A percentile compares a stretch with the other conserved stretches of the same genome.
These are phyloP conservation scores for Syncephalis fuscata DNA, from an alignment of 371 early-diverging fungal species.

Conservation along the genomic window DNA sequence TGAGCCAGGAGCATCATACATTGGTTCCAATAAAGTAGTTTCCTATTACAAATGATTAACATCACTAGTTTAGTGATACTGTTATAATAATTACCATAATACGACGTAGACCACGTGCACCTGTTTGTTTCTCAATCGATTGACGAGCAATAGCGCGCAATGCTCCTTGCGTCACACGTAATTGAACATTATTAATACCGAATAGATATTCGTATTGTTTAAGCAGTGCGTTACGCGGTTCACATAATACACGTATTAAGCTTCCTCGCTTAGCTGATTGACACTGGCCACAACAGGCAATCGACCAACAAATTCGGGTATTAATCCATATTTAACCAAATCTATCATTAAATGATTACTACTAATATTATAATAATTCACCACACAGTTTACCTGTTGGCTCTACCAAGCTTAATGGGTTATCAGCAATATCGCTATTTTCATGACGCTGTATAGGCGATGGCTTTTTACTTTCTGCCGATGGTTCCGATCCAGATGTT, in stretches of 20 bases:
- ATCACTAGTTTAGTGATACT: not conserved
- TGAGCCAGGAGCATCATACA: conserved; percentile 66
- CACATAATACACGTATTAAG: conserved; percentile 64
- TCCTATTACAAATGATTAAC: no score
- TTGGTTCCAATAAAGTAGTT: conserved; percentile 52
- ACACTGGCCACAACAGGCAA: conserved; percentile 78
- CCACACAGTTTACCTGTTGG: conserved; percentile 33
- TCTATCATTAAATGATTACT: conserved; percentile 30
- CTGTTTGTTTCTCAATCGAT: conserved; percentile 70
- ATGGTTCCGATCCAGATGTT: no score
- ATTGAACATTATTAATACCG: conserved; percentile 39
- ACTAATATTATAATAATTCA: no score
- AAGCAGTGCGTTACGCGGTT: conserved; percentile 70
- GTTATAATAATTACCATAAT: conserved; percentile 43
- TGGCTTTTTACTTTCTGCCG: no score
- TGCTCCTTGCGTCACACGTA: conserved; percentile 55
- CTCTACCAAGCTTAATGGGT: conserved; percentile 36
- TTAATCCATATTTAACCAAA: conserved; percentile 72
- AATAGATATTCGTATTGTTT: conserved; percentile 71
- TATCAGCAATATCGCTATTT: conserved; percentile 8
- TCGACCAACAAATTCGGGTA: conserved; percentile 84
- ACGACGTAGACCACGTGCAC: conserved; percentile 74
- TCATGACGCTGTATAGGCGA: not conserved
- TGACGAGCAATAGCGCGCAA: conserved; percentile 49
- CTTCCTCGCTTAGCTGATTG: conserved; percentile 41